phyloP scores from a whole-genome alignment of 2,329 filamentous ascomycete genomes.

The Colletotrichum noveboracense region DNA sequence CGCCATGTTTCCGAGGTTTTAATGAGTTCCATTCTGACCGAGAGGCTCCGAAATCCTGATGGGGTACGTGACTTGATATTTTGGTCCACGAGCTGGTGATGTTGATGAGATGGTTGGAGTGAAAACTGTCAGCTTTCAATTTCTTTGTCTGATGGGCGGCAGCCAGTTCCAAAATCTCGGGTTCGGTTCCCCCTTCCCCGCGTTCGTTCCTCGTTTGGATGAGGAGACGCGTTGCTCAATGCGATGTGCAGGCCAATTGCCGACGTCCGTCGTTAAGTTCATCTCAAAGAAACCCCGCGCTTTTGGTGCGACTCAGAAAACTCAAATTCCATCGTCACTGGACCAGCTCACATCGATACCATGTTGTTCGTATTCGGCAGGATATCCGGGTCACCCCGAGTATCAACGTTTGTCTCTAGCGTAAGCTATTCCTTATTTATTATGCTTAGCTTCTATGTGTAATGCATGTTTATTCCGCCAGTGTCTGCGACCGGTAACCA shows the following conservation, averaged over 20 bases:
- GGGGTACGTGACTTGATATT: not conserved
- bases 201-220: not conserved
- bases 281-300: not conserved
- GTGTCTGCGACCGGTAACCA: not conserved
- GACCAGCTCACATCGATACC: too few species aligned
- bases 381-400: not conserved
- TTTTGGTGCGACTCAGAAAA: not conserved
- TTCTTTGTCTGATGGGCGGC: not conserved
- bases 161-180: not conserved
- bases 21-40: not conserved
- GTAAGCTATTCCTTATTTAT: not conserved
- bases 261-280: not conserved
- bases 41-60: not conserved
- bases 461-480: not conserved
- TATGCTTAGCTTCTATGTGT: not conserved
- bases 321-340: not conserved
- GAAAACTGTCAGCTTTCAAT: not conserved
- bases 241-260: not conserved
- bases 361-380: not conserved
- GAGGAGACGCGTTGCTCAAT: not conserved
- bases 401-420: not conserved
- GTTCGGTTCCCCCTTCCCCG: not conserved
- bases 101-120: not conserved
- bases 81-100: not conserved
- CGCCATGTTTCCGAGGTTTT: not conserved